A percentile compares a stretch with the other conserved stretches of the same genome.
phyloP scores from a whole-genome alignment of 768 basidiomycete species.

The Suillus luteus region DNA sequence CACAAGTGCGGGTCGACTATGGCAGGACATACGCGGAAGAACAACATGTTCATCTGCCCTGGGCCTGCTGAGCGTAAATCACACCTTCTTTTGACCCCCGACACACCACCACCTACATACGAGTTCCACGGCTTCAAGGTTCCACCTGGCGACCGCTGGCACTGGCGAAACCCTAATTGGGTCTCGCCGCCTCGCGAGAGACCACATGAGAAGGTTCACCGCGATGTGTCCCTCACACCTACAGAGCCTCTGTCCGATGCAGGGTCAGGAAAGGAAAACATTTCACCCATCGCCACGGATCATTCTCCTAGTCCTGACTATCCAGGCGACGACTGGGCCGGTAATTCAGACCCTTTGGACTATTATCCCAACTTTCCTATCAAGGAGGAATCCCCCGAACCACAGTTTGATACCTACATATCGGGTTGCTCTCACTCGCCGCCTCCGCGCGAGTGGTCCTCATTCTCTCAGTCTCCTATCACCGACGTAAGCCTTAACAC shows the following conservation, averaged over 20 bases:
- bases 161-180: slow-evolving; percentile 39
- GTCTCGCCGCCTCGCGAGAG: slow-evolving; percentile 32
- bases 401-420: slow-evolving; percentile 15
- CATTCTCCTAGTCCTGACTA: slow-evolving; percentile 14
- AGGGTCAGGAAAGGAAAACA: slow-evolving; percentile 8
- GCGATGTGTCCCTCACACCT: slow-evolving; percentile 27
- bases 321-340: slow-evolving; percentile 12
- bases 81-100: slow-evolving; percentile 30
- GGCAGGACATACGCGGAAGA: slow-evolving; percentile 36
- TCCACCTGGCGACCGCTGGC: slow-evolving; percentile 34
- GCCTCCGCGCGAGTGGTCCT: slow-evolving; percentile 29
- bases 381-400: slow-evolving; percentile 15
- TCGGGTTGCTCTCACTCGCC: slow-evolving; percentile 22
- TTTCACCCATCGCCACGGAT: not conserved
- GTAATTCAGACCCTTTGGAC: not conserved
- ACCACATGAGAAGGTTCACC: not conserved
- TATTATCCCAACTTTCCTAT: slow-evolving; percentile 7
- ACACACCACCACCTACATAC: slow-evolving; percentile 28
- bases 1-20: slow-evolving; percentile 35
- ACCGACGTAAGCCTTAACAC: slow-evolving; percentile 28
- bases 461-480: slow-evolving; percentile 28
- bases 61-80: slow-evolving; percentile 23
- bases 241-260: slow-evolving; percentile 33
- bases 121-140: slow-evolving; percentile 26
- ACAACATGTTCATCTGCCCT: slow-evolving; percentile 33